Percentiles rank a stretch among this genome's conserved stretches.
Conservation (phyloP, 2,329 filamentous ascomycete species). For the Talaromyces piceae region DNA sequence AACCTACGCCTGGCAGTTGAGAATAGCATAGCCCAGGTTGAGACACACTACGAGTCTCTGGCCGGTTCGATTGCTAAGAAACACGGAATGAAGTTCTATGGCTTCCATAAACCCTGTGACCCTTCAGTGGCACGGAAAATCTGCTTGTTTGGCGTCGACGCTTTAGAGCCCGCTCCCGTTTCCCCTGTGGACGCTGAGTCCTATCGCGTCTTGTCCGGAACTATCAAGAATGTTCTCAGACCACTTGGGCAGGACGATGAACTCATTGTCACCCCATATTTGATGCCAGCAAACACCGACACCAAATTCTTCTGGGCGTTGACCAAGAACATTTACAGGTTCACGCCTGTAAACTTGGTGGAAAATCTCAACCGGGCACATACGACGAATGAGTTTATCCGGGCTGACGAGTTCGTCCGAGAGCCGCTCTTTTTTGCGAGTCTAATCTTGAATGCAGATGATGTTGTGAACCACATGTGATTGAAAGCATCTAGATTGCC, state of each 20-base stretch:
- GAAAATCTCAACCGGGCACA: slow-evolving; percentile 27
- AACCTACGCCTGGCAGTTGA: slow-evolving; percentile 55
- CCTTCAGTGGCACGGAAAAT: slow-evolving; percentile 13
- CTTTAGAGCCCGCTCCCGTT: slow-evolving; percentile 25
- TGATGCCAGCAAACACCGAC: slow-evolving; percentile 49
- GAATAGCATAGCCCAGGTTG: slow-evolving; percentile 41
- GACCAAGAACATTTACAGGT: slow-evolving; percentile 46
- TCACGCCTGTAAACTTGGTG: slow-evolving; percentile 38
- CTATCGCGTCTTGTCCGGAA: slow-evolving; percentile 17
- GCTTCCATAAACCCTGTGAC: slow-evolving; percentile 14
- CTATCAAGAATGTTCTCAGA: slow-evolving; percentile 12
- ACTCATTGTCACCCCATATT: slow-evolving; percentile 43
- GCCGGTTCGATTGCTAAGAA: slow-evolving; percentile 42
- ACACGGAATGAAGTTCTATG: slow-evolving; percentile 26
- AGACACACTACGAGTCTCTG: slow-evolving; percentile 40
- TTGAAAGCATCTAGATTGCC: background rate
- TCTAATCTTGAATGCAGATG: slow-evolving; percentile 21
- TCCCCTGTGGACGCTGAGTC: slow-evolving; percentile 19
- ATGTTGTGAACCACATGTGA: slow-evolving; percentile 10
- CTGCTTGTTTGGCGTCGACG: slow-evolving; percentile 30
- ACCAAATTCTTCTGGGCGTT: slow-evolving; percentile 47
- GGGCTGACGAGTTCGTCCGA: slow-evolving; percentile 19
- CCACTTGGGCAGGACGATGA: slow-evolving; percentile 31
- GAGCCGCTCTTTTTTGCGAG: slow-evolving; percentile 22
- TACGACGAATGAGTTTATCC: slow-evolving; percentile 30